Conservation (phyloP, 345 rosid species). For the Lagerstroemia speciosa region DNA sequence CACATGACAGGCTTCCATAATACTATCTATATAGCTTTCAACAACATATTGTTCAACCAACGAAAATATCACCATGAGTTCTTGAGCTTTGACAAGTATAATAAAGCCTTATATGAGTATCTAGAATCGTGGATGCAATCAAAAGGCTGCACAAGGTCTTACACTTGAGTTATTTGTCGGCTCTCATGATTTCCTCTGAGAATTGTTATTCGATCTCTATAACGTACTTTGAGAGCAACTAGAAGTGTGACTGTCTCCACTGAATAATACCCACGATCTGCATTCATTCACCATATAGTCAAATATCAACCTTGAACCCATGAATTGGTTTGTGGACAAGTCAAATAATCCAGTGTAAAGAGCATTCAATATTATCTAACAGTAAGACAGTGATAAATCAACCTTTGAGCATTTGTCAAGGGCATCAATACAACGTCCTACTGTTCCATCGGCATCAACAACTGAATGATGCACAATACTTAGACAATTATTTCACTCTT, state of each 20-base stretch:
- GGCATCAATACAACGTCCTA: no score
- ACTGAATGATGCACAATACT: no score
- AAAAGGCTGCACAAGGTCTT: constrained; percentile 24
- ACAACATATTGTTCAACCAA: neutral
- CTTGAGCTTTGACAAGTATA: neutral
- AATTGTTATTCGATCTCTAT: constrained; percentile 89
- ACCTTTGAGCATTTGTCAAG: no score
- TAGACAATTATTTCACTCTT: no score
- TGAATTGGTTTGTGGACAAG: neutral
- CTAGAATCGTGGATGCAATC: neutral
- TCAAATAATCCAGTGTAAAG: no score
- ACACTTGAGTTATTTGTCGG: constrained; percentile 99
- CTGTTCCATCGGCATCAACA: no score
- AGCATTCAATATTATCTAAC: no score
- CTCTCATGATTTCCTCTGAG: constrained; percentile 97
- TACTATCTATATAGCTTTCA: neutral
- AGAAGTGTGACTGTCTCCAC: constrained; percentile 93
- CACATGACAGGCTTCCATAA: neutral
- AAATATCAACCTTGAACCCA: neutral
- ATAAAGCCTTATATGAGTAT: neutral
- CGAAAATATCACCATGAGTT: neutral
- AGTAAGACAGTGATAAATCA: no score
- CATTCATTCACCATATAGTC: constrained; percentile 15
- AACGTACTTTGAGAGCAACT: constrained; percentile 92
- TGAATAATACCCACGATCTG: constrained; percentile 97